A percentile compares a stretch with the other conserved stretches of the same genome.
phyloP scores from a whole-genome alignment of 2,329 filamentous ascomycete genomes.

The Biscogniauxia sp. region DNA sequence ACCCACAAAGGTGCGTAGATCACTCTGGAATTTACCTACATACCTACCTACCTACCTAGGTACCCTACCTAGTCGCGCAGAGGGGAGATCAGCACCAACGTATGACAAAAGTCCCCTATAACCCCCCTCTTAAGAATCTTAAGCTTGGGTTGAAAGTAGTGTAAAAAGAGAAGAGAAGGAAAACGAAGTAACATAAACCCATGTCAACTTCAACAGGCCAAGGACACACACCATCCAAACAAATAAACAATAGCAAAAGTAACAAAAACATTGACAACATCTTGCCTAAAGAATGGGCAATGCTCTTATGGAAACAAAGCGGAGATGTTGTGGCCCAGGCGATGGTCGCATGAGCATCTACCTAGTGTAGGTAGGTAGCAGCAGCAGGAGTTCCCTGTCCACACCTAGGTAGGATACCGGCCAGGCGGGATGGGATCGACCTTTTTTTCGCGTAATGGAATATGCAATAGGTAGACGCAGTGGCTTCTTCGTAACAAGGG shows the following conservation, averaged over 20 bases:
- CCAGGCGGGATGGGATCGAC: neutral
- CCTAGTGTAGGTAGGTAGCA: too few relatives aligned
- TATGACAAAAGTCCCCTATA: conserved; percentile 8
- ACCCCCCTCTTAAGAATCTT: neutral
- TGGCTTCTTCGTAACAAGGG: neutral
- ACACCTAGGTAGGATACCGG: too few relatives aligned
- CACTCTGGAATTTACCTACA: conserved; percentile 9
- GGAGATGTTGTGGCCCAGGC: neutral
- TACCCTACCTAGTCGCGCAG: conserved; percentile 6
- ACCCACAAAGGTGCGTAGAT: conserved; percentile 12
- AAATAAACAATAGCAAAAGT: too few relatives aligned
- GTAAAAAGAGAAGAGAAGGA: neutral
- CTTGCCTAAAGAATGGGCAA: neutral
- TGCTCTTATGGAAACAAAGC: neutral
- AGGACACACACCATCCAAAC: too few relatives aligned
- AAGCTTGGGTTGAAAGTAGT: too few relatives aligned
- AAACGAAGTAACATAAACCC: neutral
- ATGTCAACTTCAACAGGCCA: neutral
- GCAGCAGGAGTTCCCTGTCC: neutral
- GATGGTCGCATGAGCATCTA: neutral
- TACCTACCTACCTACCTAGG: too few relatives aligned
- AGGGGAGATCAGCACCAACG: conserved; percentile 6
- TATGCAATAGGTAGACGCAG: neutral
- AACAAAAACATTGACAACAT: too few relatives aligned
- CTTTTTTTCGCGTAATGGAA: neutral